These are phyloP conservation scores for Rutidosis leptorrhynchoides DNA, from an alignment of 129 eudicot species.

Conservation along the genomic window DNA sequence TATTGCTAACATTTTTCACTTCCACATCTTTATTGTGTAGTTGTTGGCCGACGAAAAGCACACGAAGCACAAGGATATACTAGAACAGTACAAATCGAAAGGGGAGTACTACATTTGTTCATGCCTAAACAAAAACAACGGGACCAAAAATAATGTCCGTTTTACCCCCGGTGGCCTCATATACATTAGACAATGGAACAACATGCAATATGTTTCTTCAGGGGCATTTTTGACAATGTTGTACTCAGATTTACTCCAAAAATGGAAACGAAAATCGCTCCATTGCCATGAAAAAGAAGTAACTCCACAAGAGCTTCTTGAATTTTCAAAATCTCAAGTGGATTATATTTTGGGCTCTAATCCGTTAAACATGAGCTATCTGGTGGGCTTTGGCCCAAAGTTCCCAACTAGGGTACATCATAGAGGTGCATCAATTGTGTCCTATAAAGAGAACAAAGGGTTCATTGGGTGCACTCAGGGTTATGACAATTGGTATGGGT, in stretches of 20 bases:
- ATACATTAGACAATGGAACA: slow-evolving; percentile 76
- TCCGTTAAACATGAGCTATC: slow-evolving; percentile 66
- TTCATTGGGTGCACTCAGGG: slow-evolving; percentile 90
- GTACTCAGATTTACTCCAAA: slow-evolving; percentile 57
- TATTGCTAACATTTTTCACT: neutral
- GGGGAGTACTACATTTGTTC: slow-evolving; percentile 74
- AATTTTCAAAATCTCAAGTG: slow-evolving; percentile 63
- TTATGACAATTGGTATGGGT: slow-evolving; percentile 58
- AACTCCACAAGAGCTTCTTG: slow-evolving; percentile 41
- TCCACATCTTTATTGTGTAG: slow-evolving; percentile 33
- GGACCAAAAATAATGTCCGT: slow-evolving; percentile 37
- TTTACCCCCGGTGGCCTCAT: slow-evolving; percentile 74
- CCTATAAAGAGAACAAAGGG: slow-evolving; percentile 52
- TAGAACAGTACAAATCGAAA: slow-evolving; percentile 52
- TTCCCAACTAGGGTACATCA: slow-evolving; percentile 73
- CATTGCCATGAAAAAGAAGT: slow-evolving; percentile 41
- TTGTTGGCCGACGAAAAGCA: slow-evolving; percentile 48
- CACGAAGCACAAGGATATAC: slow-evolving; percentile 33
- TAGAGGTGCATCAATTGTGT: slow-evolving; percentile 67
- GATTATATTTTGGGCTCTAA: slow-evolving; percentile 77
- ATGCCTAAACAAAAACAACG: slow-evolving; percentile 69
- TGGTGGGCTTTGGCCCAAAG: slow-evolving; percentile 68
- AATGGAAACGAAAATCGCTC: slow-evolving; percentile 32
- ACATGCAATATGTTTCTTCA: slow-evolving; percentile 79
- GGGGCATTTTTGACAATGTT: slow-evolving; percentile 46